Evolutionary conservation across 257 asterid genomes (phyloP), one percentile per base, ranked within the genome.

Genomic region (Catharanthus roseus): DNA sequence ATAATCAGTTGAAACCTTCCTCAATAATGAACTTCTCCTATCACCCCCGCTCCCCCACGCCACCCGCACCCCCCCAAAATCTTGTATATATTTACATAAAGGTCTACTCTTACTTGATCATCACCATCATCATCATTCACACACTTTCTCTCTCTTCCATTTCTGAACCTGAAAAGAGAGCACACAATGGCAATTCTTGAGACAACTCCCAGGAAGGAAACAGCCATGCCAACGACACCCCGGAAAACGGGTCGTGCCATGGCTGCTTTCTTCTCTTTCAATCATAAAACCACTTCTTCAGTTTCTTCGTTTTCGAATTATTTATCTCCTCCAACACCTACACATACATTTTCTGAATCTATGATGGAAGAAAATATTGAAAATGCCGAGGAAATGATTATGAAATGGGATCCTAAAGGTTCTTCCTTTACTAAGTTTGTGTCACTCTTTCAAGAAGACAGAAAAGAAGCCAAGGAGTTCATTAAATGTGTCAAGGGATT

Each of bases 381-480:
- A 62, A 77, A 69, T 6, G 84, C 85, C 0, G 82, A 69, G 71
- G 47, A 67, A 73, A 36, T 89, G 72, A 72, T 87, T 73, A 41
- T 63, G 1, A 87, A 86, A 73, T 86, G 90, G 90, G 87, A 85
- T 41, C 85, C 78, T 24, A 77, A 47, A 38, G 78, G 71, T 60
- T 77, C 84, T 39, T 74, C 89, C 9, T 24, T 60, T 33, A 72
- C 53, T n/a, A 80, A 77, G 38, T 73, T 84, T 82, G 58, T 62
- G 63, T 76, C 86, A 0, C 83, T 87, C 66, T 87, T 87, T 68
- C 83, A 77, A 26, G 85, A 85, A 67, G 79, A 81, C n/a, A 72
- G 83, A 50, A 63, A 68, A 15, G 88, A 88, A 47, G 95, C 87
- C 72, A 78, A 64, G 66, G 85, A 85, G 13, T 87, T 84, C 84